Base-by-base conservation (phyloP, 2,329 filamentous ascomycete genomes). In the Lasiodiplodia theobromae region DNA sequence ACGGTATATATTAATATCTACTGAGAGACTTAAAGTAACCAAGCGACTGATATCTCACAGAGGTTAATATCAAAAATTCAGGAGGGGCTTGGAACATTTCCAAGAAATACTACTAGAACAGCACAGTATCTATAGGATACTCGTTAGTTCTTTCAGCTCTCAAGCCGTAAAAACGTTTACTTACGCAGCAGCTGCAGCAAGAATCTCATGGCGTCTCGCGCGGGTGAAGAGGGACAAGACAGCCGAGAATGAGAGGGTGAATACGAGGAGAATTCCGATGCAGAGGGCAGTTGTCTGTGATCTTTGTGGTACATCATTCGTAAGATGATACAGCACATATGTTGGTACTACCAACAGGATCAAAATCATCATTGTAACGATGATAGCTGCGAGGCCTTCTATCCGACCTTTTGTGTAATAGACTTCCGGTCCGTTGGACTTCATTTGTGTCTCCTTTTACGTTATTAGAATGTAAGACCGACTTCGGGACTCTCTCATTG, bases 121-220 rank as follows among this genome's bases (percentile, higher is more conserved):
- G 28, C 28, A 31, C 28, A 31, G 28, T 31, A 31, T 31, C 28
- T 31, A 31, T 31, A 31, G 28, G 1, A 31, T 31, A 3, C 3
- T 4, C 1, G 7, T 31, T 31, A 31, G 28, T 31, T 31, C 3
- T 5, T 31, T 31, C 4, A 31, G 28, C 28, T 31, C 4, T 3
- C 7, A 31, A 31, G 3, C 7, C 28, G 2, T 31, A 31, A 4
- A 31, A 31, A 3, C 7, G 1, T 7, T 31, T 4, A 70, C 73
- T 70, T 69, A 75, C 70, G 70, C 74, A 51, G 74, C 74, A 21
- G 73, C 73, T 4, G 74, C 73, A 25, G 68, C 74, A 8, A 77
- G 62, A 6, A 74, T 71, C 68, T 77, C 75, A 65, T 76, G 73
- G 37, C 74, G 62, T 40, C 69, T 68, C 2, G 75, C 75, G 8